These are phyloP conservation scores for Phytophthora citrophthora DNA, from an alignment of 352 stramenopile genomes.

Conservation along the genomic window DNA sequence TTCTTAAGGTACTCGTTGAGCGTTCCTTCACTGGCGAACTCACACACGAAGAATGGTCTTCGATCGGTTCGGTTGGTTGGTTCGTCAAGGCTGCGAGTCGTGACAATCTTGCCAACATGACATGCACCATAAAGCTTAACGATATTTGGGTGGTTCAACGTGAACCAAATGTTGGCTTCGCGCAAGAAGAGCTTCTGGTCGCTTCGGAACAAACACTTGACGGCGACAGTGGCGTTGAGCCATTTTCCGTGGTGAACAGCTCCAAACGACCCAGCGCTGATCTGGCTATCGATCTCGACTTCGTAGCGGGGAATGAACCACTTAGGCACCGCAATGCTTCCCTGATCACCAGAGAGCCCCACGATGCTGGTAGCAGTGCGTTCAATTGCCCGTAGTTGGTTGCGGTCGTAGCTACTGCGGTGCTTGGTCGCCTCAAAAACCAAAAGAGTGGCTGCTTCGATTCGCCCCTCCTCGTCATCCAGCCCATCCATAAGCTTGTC, in stretches of 20 bases:
- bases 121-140: constrained; percentile 49
- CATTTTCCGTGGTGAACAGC: constrained; percentile 37
- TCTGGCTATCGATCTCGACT: constrained; percentile 21
- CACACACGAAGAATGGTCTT: constrained; percentile 43
- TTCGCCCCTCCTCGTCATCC: constrained; percentile 16
- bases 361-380: constrained; percentile 12
- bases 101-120: constrained; percentile 32
- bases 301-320: constrained; percentile 41
- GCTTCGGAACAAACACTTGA: constrained; percentile 44
- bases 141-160: constrained; percentile 45
- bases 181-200: constrained; percentile 37
- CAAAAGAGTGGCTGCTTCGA: constrained; percentile 30
- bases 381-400: constrained; percentile 26
- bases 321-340: constrained; percentile 15
- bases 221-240: constrained; percentile 36
- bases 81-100: constrained; percentile 19
- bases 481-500: constrained; percentile 14
- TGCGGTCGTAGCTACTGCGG: constrained; percentile 29
- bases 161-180: constrained; percentile 45
- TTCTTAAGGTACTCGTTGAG: constrained; percentile 34
- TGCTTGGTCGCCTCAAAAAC: constrained; percentile 38
- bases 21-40: constrained; percentile 34
- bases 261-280: constrained; percentile 37
- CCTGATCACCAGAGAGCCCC: background rate
- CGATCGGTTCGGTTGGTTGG: constrained; percentile 11